Conservation (phyloP, 768 basidiomycete genomes). For the Naganishia randhawae region DNA sequence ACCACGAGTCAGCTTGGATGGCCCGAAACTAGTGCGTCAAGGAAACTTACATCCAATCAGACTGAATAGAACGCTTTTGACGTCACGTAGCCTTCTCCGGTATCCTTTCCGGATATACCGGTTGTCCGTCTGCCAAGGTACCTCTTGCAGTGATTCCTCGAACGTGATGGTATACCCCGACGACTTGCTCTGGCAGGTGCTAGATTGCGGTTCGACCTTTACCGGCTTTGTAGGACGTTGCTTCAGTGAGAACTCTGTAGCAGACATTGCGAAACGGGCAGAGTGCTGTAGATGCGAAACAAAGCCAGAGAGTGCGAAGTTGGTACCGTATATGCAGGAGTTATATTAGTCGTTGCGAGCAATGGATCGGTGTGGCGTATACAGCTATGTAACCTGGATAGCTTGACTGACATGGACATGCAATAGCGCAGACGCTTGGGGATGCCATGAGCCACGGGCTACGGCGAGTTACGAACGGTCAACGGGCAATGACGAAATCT, state of each 20-base stretch:
- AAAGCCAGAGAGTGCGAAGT: not conserved
- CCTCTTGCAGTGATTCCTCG: constrained; percentile 35
- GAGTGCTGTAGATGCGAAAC: not conserved
- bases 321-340: not conserved
- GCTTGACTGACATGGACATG: not conserved
- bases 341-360: too few species aligned
- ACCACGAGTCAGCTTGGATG: not conserved
- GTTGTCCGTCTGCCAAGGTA: constrained; percentile 50
- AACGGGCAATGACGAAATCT: not conserved
- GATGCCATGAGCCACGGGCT: not conserved
- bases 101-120: constrained; percentile 42
- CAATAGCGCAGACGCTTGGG: not conserved
- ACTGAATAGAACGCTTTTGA: constrained; percentile 16
- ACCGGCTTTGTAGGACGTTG: constrained; percentile 11
- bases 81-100: constrained; percentile 32
- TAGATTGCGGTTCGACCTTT: not conserved
- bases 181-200: not conserved
- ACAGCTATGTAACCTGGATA: not conserved
- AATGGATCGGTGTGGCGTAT: not conserved
- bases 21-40: not conserved
- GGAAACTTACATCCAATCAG: constrained; percentile 26
- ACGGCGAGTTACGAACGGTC: not conserved
- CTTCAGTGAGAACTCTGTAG: constrained; percentile 16
- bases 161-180: constrained; percentile 32
- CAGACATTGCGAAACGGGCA: constrained; percentile 9